Conservation (phyloP, 805 yeast genomes). For the Pichia manshurica region DNA sequence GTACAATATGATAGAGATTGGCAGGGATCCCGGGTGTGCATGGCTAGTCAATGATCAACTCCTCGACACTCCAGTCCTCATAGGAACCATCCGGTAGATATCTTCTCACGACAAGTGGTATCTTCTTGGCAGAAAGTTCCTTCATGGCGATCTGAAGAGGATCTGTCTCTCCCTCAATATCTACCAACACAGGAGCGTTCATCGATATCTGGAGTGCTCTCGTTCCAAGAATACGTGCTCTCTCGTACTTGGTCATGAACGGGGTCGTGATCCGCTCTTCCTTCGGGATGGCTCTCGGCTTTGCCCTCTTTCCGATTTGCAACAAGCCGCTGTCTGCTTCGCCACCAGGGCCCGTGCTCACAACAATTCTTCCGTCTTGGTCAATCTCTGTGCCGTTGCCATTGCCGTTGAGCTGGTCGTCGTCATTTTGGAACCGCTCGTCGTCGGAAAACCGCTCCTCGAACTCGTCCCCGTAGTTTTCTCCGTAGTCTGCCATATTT, state of each 20-base stretch:
- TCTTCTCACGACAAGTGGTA: conserved; percentile 92
- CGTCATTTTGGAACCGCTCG: conserved; percentile 27
- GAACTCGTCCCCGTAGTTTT: conserved; percentile 40
- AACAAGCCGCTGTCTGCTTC: conserved; percentile 25
- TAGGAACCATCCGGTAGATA: conserved; percentile 94
- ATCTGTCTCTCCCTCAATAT: conserved; percentile 98
- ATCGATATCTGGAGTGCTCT: conserved; percentile 95
- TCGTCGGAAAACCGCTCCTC: conserved; percentile 37
- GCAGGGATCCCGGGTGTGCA: not conserved
- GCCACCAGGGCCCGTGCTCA: conserved; percentile 32
- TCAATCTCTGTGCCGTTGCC: conserved; percentile 37
- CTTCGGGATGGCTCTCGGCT: conserved; percentile 71
- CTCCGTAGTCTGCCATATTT: conserved; percentile 51
- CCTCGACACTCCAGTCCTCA: conserved; percentile 99
- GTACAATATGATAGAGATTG: conserved; percentile 3
- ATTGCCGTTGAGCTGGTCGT: conserved; percentile 17
- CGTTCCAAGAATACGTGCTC: conserved; percentile 96
- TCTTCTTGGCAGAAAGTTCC: conserved; percentile 89
- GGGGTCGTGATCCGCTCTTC: conserved; percentile 94
- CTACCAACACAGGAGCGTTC: conserved; percentile 98
- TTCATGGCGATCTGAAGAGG: conserved; percentile 97
- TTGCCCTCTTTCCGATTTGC: conserved; percentile 34
- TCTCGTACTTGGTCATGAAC: conserved; percentile 97
- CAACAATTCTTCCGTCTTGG: conserved; percentile 55
- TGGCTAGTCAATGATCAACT: conserved; percentile 74